Base-by-base conservation (phyloP, 805 yeast species). In the Candida caryicola region DNA sequence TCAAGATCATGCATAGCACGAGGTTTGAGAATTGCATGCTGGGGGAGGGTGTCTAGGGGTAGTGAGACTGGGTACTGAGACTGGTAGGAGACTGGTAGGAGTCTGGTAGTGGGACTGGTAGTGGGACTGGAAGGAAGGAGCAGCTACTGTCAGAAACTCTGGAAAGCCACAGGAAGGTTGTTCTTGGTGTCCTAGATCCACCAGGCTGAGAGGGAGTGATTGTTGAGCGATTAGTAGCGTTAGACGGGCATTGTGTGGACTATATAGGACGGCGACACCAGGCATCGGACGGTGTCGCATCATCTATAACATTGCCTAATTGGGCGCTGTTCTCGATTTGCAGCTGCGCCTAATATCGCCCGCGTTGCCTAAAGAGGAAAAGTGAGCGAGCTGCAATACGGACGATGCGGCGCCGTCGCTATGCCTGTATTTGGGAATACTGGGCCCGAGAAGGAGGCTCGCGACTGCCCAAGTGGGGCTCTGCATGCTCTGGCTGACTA, bases 361-460 rank as follows among this genome's bases (percentile, higher is more conserved):
- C 21, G 17, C 15, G 18, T 40, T 40, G 26, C 43, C 43, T 33
- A 30, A 40, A 32, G 36, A 32, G 43, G 43, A 23, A 36, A 39
- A 27, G 33, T 25, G 18, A n/a, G 25, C 21, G 29, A 18, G 39
- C 21, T 10, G 25, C 10, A 21, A 21, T 21, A 7, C 10, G 25
- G 25, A 7, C 25, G 10, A 7, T 21, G 7, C 10, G 25, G 25
- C 25, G 7, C 9, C 25, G 25, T 7, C 10, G 10, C 27, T 21
- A 21, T 21, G 25, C 25, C 25, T 21, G 25, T 7, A 21, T 21
- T 7, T 21, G 25, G 25, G 25, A 21, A 21, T 21, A 21, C 25
- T 21, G 7, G 25, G 25, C 10, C 25, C n/a, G n/a, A n/a, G n/a
- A n/a, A n/a, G n/a, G n/a, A n/a, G n/a, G n/a, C n/a, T n/a, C n/a